Conservation (phyloP, 106 monocot genomes). For the Dendrobium catenatum region DNA sequence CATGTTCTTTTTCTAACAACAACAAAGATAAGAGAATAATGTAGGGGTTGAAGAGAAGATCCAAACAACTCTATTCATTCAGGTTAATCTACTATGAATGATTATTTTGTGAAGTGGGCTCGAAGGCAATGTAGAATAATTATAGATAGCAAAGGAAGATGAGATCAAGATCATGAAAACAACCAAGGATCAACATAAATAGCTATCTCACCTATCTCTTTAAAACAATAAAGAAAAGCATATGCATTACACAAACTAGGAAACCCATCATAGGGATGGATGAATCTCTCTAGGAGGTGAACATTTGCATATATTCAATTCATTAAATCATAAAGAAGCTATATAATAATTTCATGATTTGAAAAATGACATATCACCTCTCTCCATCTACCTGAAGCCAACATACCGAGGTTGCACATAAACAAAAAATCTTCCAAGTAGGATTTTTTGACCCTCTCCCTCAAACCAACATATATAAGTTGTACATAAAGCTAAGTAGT, state of each 20-base stretch:
- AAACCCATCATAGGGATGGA: not conserved
- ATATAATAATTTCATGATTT: too few relatives aligned
- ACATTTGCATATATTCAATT: not conserved
- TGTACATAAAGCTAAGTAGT: too few relatives aligned
- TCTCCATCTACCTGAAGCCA: too few relatives aligned
- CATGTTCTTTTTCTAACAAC: not conserved
- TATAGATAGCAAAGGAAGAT: not conserved
- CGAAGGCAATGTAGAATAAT: not conserved
- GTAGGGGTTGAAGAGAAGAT: not conserved
- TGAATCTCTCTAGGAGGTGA: not conserved
- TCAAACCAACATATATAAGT: too few relatives aligned
- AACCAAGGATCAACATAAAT: not conserved
- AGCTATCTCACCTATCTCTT: not conserved
- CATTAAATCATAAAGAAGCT: too few relatives aligned
- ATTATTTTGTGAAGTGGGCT: not conserved
- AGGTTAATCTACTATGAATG: not conserved
- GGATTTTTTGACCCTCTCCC: too few relatives aligned
- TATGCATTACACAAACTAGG: not conserved
- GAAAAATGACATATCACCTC: too few relatives aligned
- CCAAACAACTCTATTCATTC: not conserved
- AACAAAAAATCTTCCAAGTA: too few relatives aligned
- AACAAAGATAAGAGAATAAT: not conserved
- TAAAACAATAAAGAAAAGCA: not conserved
- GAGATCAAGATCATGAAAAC: not conserved
- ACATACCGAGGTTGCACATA: too few relatives aligned